Base-by-base conservation (phyloP, 257 asterid species). In the Nemophila menziesii region DNA sequence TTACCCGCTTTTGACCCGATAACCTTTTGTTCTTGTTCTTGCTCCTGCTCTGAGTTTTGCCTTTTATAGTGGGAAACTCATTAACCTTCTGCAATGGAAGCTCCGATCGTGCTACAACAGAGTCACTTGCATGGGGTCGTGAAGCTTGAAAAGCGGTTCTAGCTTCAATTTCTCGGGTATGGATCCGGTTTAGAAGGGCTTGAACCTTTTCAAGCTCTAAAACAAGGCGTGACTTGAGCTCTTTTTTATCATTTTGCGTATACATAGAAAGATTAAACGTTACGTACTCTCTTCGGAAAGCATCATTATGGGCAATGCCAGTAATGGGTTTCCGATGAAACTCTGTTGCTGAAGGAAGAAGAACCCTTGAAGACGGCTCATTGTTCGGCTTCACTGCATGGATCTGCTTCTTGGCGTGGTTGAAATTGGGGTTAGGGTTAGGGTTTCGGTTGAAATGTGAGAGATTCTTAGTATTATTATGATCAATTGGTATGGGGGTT, bases 171-270 rank as follows among this genome's bases (percentile, higher is more conserved):
- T 48, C 19, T 22, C 39, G 48, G 18, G 42, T n/a, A 36, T 66
- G 55, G 0, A 66, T 43, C 33, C 46, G 47, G 22, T 27, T 43
- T 33, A 56, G 19, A 15, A 66, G 29, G 44, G 17, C 33, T 39
- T 49, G 65, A 16, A 66, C 73, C 34, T 52, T 22, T 17, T 43
- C 7, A 7, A 61, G 53, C n/a, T 66, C 73, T 9, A 38, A 46
- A 20, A 39, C 37, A 21, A 66, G 26, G 16, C 58, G 54, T 8
- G 15, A 43, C 43, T 56, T 61, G 27, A 66, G 55, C 21, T 42
- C 50, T 43, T 52, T 51, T 45, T 46, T 19, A 54, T 56, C 62
- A 0, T 13, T 27, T 11, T 20, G 48, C 34, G 73, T 51, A 48
- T 51, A 52, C 17, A 64, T 46, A 26, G 52, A 44, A 16, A 61